Conservation (phyloP, 73 alveolate genomes). For the Uronychia binucleata region DNA sequence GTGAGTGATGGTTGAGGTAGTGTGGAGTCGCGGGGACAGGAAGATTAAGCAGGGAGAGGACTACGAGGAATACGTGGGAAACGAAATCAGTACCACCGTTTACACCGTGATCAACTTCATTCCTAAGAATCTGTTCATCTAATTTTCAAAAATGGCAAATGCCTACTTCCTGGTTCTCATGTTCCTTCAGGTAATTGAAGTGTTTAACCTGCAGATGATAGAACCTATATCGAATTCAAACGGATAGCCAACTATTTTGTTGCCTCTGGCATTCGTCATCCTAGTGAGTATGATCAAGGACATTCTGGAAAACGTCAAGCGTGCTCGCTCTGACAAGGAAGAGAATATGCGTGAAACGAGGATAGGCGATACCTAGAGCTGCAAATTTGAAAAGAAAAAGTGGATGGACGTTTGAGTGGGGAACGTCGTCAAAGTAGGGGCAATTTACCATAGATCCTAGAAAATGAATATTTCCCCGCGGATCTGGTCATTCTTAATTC, state of each 20-base stretch:
- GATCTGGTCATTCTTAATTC: conserved; percentile 88
- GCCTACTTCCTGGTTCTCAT: conserved; percentile 71
- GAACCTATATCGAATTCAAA: conserved; percentile 78
- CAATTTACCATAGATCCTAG: conserved; percentile 50
- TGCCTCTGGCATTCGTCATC: conserved; percentile 86
- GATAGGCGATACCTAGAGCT: conserved; percentile 5
- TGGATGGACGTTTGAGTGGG: conserved; percentile 93
- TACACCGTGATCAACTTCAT: conserved; percentile 52
- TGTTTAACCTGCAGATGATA: not conserved
- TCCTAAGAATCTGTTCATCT: conserved; percentile 79
- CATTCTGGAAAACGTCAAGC: conserved; percentile 86
- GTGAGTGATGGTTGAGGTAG: conserved; percentile 17
- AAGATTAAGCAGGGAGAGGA: not conserved
- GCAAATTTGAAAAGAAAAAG: conserved; percentile 55
- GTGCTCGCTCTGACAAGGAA: conserved; percentile 72
- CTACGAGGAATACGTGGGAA: not conserved
- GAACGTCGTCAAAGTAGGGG: conserved; percentile 79
- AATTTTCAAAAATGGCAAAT: conserved; percentile 80
- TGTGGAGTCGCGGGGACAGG: not conserved
- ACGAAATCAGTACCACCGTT: conserved; percentile 58
- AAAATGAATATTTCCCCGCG: conserved; percentile 91
- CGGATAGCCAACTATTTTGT: conserved; percentile 90
- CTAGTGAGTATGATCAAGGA: conserved; percentile 89
- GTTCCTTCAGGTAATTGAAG: conserved; percentile 72
- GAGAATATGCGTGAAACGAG: conserved; percentile 71